Conservation (phyloP, 2,329 filamentous ascomycete species). For the Monilinia aucupariae region DNA sequence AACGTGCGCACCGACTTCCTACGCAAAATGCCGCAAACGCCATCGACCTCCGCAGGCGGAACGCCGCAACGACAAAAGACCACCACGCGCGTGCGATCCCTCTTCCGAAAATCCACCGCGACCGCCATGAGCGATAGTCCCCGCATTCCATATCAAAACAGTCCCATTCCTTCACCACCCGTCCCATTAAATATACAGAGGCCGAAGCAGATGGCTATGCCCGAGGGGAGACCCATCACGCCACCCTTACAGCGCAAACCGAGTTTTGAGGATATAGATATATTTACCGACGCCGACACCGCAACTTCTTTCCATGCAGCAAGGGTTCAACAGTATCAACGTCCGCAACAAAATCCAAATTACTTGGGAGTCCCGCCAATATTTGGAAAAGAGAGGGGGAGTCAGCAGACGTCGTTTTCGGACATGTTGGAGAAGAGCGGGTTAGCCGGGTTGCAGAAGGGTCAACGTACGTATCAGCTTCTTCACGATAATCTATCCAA, state of each 20-base stretch:
- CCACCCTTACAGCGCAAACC: slow-evolving; percentile 40
- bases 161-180: slow-evolving; percentile 19
- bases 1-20: slow-evolving; percentile 50
- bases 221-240: slow-evolving; percentile 28
- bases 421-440: slow-evolving; percentile 47
- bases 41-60: slow-evolving; percentile 20
- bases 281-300: slow-evolving; percentile 47
- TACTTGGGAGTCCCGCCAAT: not conserved
- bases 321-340: slow-evolving; percentile 5
- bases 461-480: slow-evolving; percentile 29
- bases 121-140: not conserved
- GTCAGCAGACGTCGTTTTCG: slow-evolving; percentile 43
- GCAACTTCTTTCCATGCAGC: slow-evolving; percentile 32
- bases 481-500: not conserved
- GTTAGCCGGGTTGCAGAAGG: slow-evolving; percentile 36
- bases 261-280: slow-evolving; percentile 47
- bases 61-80: slow-evolving; percentile 18
- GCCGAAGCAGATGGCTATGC: not conserved
- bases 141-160: not conserved
- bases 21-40: slow-evolving; percentile 34
- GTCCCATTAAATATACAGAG: slow-evolving; percentile 25
- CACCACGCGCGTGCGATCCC: slow-evolving; percentile 26
- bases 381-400: slow-evolving; percentile 13
- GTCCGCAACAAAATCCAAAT: not conserved
- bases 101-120: slow-evolving; percentile 28